phyloP scores from a whole-genome alignment of 2,329 filamentous ascomycete species.

The Coniosporium tulheliwenetii region DNA sequence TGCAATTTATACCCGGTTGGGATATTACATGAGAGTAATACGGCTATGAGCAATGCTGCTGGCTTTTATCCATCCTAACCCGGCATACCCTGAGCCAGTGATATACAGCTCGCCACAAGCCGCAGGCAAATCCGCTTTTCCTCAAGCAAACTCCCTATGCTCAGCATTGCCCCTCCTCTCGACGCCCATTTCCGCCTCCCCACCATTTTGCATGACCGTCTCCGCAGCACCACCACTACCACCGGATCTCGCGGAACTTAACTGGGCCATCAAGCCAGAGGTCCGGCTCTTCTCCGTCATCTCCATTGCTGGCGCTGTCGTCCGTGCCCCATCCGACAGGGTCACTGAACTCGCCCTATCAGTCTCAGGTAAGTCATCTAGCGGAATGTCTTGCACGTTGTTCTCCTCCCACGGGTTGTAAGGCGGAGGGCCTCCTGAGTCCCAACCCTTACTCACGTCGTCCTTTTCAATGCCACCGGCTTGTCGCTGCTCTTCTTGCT shows the following conservation, averaged over 20 bases:
- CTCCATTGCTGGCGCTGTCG: too few species aligned
- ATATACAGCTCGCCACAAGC: background rate
- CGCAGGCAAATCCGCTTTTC: background rate
- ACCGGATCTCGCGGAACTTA: too few species aligned
- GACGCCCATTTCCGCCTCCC: background rate
- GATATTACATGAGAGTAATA: background rate
- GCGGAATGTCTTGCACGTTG: background rate
- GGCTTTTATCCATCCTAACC: background rate
- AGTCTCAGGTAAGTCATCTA: background rate
- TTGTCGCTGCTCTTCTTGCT: background rate
- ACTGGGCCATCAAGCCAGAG: too few species aligned
- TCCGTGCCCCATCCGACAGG: too few species aligned
- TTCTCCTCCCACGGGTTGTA: background rate
- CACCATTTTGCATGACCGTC: background rate
- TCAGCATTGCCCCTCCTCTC: background rate
- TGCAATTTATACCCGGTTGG: background rate
- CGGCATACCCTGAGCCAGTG: background rate
- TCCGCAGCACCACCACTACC: too few species aligned
- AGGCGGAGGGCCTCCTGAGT: background rate
- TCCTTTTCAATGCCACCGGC: background rate
- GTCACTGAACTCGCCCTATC: too few species aligned
- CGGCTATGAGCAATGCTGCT: background rate
- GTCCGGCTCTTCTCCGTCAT: too few species aligned
- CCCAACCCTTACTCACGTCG: background rate
- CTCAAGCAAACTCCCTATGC: background rate